These are phyloP conservation scores for Platismatia glauca DNA, from an alignment of 495 filamentous ascomycete species.

Conservation along the genomic window DNA sequence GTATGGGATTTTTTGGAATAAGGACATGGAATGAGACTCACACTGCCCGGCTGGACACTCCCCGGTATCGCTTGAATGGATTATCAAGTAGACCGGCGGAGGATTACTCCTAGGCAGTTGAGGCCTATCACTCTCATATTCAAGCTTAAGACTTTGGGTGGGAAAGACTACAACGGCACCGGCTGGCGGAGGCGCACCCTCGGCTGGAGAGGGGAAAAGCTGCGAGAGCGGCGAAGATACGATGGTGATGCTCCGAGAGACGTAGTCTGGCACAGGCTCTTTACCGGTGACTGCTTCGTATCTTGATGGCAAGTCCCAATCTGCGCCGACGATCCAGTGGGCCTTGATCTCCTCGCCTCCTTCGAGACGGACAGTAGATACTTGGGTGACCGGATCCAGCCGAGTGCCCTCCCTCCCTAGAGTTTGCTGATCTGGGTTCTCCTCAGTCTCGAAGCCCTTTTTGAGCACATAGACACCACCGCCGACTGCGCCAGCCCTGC, in stretches of 20 bases:
- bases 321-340: constrained; percentile 44
- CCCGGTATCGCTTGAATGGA: constrained; percentile 78
- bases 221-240: constrained; percentile 55
- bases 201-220: constrained; percentile 61
- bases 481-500: constrained; percentile 84
- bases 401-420: constrained; percentile 2
- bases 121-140: constrained; percentile 3
- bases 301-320: constrained; percentile 33
- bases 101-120: constrained; percentile 21
- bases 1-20: constrained; percentile 20
- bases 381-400: not conserved
- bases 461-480: constrained; percentile 84
- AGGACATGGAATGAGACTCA: constrained; percentile 46
- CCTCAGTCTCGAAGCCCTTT: constrained; percentile 45
- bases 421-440: constrained; percentile 17
- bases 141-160: constrained; percentile 10
- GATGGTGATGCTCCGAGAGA: constrained; percentile 48
- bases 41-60: constrained; percentile 82
- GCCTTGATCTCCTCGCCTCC: constrained; percentile 53
- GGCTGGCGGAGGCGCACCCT: constrained; percentile 65
- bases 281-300: not conserved
- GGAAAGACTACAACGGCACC: constrained; percentile 70
- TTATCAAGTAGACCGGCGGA: constrained; percentile 61
- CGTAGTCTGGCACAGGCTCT: constrained; percentile 17
- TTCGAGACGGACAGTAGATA: constrained; percentile 35